These are phyloP conservation scores for Corchorus olitorius DNA, from an alignment of 345 rosid species.

Conservation along the genomic window DNA sequence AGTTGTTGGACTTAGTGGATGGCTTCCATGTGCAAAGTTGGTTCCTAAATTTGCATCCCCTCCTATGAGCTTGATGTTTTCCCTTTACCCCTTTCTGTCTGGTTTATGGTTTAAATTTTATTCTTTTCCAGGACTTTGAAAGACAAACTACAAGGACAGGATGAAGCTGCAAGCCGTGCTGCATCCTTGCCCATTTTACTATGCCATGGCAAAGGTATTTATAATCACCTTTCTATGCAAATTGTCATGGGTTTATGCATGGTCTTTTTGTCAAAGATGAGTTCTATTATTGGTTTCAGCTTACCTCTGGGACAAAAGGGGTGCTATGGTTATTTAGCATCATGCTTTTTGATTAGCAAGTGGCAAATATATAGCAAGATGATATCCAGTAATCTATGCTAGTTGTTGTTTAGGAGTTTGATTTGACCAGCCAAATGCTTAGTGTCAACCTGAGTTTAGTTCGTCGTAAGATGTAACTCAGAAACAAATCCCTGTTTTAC, in stretches of 20 bases:
- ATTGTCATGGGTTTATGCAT: not conserved
- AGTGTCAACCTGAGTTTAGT: slow-evolving; percentile 8
- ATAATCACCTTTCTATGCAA: slow-evolving; percentile 15
- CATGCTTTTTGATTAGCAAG: not conserved
- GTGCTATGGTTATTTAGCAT: not conserved
- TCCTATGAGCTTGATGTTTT: slow-evolving; percentile 12
- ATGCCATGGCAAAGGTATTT: slow-evolving; percentile 83
- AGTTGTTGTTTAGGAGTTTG: not conserved
- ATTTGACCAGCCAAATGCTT: not conserved
- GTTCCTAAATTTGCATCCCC: slow-evolving; percentile 27
- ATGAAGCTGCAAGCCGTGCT: slow-evolving; percentile 64
- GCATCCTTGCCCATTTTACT: slow-evolving; percentile 78
- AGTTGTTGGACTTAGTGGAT: slow-evolving; percentile 91
- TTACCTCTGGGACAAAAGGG: slow-evolving; percentile 1
- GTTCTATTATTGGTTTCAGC: not conserved
- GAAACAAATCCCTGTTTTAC: not conserved
- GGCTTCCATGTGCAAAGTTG: slow-evolving; percentile 96
- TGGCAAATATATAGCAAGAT: not conserved
- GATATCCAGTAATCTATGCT: not conserved
- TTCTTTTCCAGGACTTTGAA: slow-evolving; percentile 55
- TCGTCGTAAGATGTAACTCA: not conserved
- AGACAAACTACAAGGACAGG: slow-evolving; percentile 52
- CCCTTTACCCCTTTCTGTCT: not conserved
- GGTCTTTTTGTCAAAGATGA: not conserved
- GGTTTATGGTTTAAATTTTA: not conserved